A percentile compares a stretch with the other conserved stretches of the same genome.
Evolutionary conservation across 2,329 filamentous ascomycete genomes (phyloP).

Genomic region (Rhinocladiella similis): DNA sequence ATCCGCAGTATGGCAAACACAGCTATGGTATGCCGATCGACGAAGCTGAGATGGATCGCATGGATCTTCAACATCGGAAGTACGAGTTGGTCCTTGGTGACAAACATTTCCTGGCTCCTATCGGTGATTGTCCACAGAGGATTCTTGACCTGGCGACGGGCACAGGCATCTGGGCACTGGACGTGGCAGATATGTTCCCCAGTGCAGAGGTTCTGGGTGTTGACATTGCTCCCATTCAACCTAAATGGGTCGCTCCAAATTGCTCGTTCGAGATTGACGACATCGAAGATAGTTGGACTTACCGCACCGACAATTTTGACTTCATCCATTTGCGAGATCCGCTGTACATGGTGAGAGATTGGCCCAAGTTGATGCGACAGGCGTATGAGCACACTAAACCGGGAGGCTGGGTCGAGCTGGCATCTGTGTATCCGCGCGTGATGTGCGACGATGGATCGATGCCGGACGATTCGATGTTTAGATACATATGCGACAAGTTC

Average conservation of each 20-base stretch:
- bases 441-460: constrained; percentile 35
- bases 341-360: constrained; percentile 25
- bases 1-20: constrained; percentile 18
- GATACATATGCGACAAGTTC: constrained; percentile 30
- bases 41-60: constrained; percentile 24
- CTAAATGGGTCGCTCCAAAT: constrained; percentile 39
- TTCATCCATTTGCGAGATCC: constrained; percentile 30
- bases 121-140: constrained; percentile 16
- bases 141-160: constrained; percentile 26
- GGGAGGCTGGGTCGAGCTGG: constrained; percentile 34
- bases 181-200: constrained; percentile 40
- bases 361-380: constrained; percentile 24
- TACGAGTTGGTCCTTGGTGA: constrained; percentile 20
- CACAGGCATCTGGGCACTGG: constrained; percentile 31
- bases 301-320: constrained; percentile 33
- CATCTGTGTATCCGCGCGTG: constrained; percentile 25
- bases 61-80: constrained; percentile 21
- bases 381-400: constrained; percentile 34
- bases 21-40: constrained; percentile 25
- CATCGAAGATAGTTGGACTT: constrained; percentile 37
- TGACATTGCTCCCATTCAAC: constrained; percentile 53
- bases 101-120: constrained; percentile 22
- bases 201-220: constrained; percentile 47
- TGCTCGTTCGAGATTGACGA: constrained; percentile 37
- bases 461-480: constrained; percentile 34